Base-by-base conservation (phyloP, 257 asterid species). In the Salvia miltiorrhiza region DNA sequence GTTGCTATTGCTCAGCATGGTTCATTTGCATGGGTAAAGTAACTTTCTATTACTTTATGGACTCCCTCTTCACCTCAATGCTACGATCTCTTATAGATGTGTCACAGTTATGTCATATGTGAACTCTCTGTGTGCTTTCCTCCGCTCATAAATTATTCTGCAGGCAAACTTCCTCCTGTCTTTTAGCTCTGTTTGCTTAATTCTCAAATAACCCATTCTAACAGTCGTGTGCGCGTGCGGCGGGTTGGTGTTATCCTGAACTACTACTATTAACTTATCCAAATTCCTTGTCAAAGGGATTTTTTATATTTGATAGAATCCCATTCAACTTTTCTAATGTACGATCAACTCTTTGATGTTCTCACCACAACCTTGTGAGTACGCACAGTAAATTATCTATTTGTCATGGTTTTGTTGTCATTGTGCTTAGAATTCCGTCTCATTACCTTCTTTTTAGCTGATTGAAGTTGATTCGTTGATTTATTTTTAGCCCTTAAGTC, bases 1-100 rank as follows among this genome's bases (percentile, higher is more conserved):
- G 78, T 79, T 67, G 81, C 93, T 67, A 77, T 94, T 69, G 60
- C 83, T 33, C 95, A 78, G 78, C 89, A 90, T 35, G 83, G 82
- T 78, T 84, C 96, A 78, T 83, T 82, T 65, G 82, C 85, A 58
- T 85, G 88, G 99, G 99, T 94, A 80, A 73, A 77, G 56, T 35
- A 63, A 49, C 17, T 40, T 72, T 65, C 58, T 13, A 43, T 19
- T 66, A 28, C 55, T 60, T 48, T 69, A 59, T 65, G 32, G 28
- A 21, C 20, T 66, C 49, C 17, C 50, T 65, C 57, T 68, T 61
- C 43, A 65, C 53, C 44, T 58, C 53, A 55, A 11, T 66, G 47
- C 59, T 66, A 39, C 39, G 58, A 47, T 66, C 13, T 52, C 35
- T 71, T 21, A 24, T 63, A 28, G 50, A 37, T 72, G 50, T 19